Percentiles rank a stretch among this genome's conserved stretches.
These are phyloP conservation scores for Trametes sanguinea DNA, from an alignment of 768 basidiomycete genomes.

Conservation along the genomic window DNA sequence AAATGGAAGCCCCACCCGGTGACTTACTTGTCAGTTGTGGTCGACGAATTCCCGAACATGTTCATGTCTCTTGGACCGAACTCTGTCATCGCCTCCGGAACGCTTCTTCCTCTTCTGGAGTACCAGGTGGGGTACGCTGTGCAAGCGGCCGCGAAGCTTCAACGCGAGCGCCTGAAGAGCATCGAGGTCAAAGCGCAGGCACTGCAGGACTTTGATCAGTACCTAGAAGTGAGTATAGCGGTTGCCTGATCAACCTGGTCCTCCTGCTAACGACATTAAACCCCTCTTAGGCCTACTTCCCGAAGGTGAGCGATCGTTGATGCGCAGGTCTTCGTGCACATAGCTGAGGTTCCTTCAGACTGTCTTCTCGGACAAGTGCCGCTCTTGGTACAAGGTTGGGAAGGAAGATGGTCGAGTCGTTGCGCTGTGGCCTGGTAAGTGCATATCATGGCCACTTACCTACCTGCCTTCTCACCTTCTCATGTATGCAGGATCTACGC, in stretches of 20 bases:
- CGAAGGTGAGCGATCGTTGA: constrained; percentile 34
- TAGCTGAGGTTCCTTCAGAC: constrained; percentile 38
- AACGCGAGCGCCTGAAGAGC: constrained; percentile 61
- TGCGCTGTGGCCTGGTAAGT: constrained; percentile 60
- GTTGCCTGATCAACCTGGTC: neutral
- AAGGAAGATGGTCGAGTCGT: constrained; percentile 56
- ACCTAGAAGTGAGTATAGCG: constrained; percentile 47
- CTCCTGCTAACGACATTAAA: constrained; percentile 3
- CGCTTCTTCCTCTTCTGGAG: constrained; percentile 57
- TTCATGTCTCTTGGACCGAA: constrained; percentile 64
- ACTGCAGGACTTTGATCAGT: constrained; percentile 61
- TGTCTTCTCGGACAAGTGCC: constrained; percentile 57
- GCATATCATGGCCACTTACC: neutral
- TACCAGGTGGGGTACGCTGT: constrained; percentile 59
- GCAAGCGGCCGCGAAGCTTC: constrained; percentile 56
- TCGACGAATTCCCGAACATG: constrained; percentile 70
- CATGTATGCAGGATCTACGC: constrained; percentile 41
- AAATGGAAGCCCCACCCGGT: constrained; percentile 55
- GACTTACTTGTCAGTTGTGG: constrained; percentile 59
- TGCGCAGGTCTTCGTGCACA: no score
- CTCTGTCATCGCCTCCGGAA: constrained; percentile 54
- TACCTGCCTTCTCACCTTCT: no score
- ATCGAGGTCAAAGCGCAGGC: constrained; percentile 62
- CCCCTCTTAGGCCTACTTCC: constrained; percentile 46
- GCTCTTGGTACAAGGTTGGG: constrained; percentile 63